Base-by-base conservation (phyloP, 768 basidiomycete genomes). In the Obba rivulosa region DNA sequence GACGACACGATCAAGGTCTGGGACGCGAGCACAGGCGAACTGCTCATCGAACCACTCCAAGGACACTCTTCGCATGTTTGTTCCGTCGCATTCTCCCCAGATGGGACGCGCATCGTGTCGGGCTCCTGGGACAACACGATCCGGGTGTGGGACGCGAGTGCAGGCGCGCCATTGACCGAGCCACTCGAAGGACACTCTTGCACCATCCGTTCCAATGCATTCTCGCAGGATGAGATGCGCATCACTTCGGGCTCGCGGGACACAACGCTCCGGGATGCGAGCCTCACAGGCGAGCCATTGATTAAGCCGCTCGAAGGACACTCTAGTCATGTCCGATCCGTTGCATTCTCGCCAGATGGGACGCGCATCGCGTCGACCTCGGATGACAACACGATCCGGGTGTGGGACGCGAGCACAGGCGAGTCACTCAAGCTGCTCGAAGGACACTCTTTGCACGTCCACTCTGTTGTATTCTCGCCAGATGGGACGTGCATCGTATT, bases 351-450 rank as follows among this genome's bases (percentile, higher is more conserved):
- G 11, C 16, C 52, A 13, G 52, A 49, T 20, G 52, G 49, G 18
- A 49, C 62, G 40, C 62, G 65, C 55, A 59, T 76, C 45, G 69
- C 70, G 31, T 72, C 71, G 11, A 73, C 69, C 7, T 72, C 70
- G 1, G 69, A 69, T n/a, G 74, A 76, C 60, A 67, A 68, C 59
- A 70, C 66, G 5, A 70, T 70, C 2, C 54, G 45, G 5, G 8
- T 53, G n/a, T 53, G 52, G 51, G 48, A 53, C 31, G 43, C 28
- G 11, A 43, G 21, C 16, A 52, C 46, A 18, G 47, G 48, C 38
- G 21, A 35, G 38, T 21, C 43, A 8, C 40, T 14, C 36, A 31
- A 31, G 28, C 16, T 24, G 21, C 51, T 52, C 36, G 35, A 47
- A 16, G 47, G 43, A 23, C 51, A 53, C 44, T 9, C 38, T 20